Base-by-base conservation (phyloP, 768 basidiomycete genomes). In the Tylopilus plumbeoviolaceoides region DNA sequence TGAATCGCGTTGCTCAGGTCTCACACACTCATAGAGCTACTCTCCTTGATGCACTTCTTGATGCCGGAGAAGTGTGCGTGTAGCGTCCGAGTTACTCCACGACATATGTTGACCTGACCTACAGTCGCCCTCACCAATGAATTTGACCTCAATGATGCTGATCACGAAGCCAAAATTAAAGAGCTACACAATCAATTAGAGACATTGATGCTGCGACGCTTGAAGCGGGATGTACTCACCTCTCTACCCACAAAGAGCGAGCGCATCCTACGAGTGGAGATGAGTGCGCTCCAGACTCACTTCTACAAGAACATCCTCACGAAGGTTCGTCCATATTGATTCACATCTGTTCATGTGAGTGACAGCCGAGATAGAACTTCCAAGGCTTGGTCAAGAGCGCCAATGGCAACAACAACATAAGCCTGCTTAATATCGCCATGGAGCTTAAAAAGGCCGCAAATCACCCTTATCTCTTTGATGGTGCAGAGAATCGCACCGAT, bases 271-370 rank as follows among this genome's bases (percentile, higher is more conserved):
- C 85, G 97, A 18, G 95, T 98, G 28, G 97, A 99, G 76, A 95
- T 98, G 95, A 88, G 85, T 66, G 82, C 90, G 47, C 82, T 98
- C 67, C 95, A 98, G 71, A 95, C 92, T 7, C 94, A 94, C 66
- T 98, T 95, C 66, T 99, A 99, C 78, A 98, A 98, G 79, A 98
- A 97, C 69, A 98, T 98, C 62, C 72, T 97, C 57, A 93, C 92
- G 35, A 94, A 89, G 82, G 91, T 87, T 53, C 18, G 74, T 44
- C 27, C 20, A 23, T 18, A 31, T 31, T 20, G 42, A 39, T 36
- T 21, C 48, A 18, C 15, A 43, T 21, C 11, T 41, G 7, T 31
- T 35, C 41, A 33, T 44, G 6, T 48, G 50, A 45, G 57, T 48
- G 39, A 56, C 30, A 4, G 55, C 20, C 7, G 52, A 23, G 23